A percentile compares a stretch with the other conserved stretches of the same genome.
phyloP scores from a whole-genome alignment of 441 rosid genomes.

The Raphanus hybrid region DNA sequence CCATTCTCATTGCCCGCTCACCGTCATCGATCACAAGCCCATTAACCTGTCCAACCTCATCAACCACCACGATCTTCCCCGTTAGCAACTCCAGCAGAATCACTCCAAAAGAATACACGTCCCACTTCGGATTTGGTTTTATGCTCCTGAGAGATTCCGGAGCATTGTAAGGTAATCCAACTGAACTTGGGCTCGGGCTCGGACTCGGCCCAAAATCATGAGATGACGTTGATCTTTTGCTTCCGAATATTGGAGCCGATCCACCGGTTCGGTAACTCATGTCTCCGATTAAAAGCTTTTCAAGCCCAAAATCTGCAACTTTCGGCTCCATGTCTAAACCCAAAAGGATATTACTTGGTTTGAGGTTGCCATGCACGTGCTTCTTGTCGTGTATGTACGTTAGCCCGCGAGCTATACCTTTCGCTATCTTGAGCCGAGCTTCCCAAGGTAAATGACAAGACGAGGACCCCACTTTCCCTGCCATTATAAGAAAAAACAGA shows the following conservation, averaged over 20 bases:
- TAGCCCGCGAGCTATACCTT: constrained; percentile 83
- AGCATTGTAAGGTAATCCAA: constrained; percentile 72
- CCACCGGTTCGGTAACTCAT: constrained; percentile 65
- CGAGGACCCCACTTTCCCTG: constrained; percentile 86
- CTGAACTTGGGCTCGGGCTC: constrained; percentile 72
- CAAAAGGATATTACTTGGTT: constrained; percentile 82
- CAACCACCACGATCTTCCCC: constrained; percentile 72
- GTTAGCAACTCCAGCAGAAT: constrained; percentile 74
- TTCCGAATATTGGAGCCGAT: constrained; percentile 72
- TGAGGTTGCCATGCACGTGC: constrained; percentile 81
- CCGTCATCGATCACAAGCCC: constrained; percentile 75
- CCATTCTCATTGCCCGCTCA: constrained; percentile 48
- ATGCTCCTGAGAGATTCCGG: constrained; percentile 81
- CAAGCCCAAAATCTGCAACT: constrained; percentile 85
- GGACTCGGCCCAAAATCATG: constrained; percentile 81
- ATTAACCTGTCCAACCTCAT: constrained; percentile 80
- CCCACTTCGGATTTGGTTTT: constrained; percentile 90
- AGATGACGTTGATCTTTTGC: constrained; percentile 75
- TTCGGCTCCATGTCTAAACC: constrained; percentile 76
- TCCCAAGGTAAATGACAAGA: constrained; percentile 86
- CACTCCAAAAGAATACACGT: constrained; percentile 77
- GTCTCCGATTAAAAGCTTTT: constrained; percentile 65
- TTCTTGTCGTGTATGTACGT: constrained; percentile 80
- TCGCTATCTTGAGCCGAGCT: constrained; percentile 74
- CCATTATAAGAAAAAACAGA: background rate